Conservation (phyloP, 352 stramenopile genomes). For the Blastocystis sp. region DNA sequence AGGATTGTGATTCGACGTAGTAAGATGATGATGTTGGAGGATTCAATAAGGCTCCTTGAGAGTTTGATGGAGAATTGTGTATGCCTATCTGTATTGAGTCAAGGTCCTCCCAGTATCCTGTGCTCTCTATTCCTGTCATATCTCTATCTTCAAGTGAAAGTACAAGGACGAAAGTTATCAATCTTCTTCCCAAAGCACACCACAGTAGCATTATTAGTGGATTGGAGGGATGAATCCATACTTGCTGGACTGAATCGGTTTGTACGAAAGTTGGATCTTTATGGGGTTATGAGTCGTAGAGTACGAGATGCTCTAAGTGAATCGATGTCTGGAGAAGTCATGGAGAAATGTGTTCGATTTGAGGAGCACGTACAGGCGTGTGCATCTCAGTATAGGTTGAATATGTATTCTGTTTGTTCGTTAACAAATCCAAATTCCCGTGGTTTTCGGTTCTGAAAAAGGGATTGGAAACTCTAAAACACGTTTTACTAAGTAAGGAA, state of each 20-base stretch:
- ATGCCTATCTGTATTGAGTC: not conserved
- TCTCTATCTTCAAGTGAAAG: not conserved
- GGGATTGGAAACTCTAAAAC: too few species aligned
- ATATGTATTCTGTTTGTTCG: too few species aligned
- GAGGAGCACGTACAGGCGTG: not conserved
- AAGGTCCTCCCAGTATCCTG: not conserved
- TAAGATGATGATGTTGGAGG: not conserved
- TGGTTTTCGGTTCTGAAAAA: too few species aligned
- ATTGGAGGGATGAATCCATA: not conserved
- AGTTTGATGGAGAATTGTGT: not conserved
- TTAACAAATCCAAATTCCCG: too few species aligned
- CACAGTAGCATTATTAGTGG: not conserved
- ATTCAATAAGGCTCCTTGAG: not conserved
- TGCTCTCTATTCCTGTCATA: not conserved
- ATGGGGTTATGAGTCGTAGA: not conserved
- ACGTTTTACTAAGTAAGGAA: too few species aligned
- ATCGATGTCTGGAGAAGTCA: not conserved
- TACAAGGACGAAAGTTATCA: not conserved
- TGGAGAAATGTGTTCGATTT: not conserved
- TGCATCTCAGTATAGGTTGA: too few species aligned
- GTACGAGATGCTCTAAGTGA: not conserved
- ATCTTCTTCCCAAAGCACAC: not conserved
- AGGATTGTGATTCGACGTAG: not conserved
- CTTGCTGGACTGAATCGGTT: not conserved
- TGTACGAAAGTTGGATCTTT: not conserved